Conservation (phyloP, 2,329 filamentous ascomycete species). For the Albophoma yamanashiensis region DNA sequence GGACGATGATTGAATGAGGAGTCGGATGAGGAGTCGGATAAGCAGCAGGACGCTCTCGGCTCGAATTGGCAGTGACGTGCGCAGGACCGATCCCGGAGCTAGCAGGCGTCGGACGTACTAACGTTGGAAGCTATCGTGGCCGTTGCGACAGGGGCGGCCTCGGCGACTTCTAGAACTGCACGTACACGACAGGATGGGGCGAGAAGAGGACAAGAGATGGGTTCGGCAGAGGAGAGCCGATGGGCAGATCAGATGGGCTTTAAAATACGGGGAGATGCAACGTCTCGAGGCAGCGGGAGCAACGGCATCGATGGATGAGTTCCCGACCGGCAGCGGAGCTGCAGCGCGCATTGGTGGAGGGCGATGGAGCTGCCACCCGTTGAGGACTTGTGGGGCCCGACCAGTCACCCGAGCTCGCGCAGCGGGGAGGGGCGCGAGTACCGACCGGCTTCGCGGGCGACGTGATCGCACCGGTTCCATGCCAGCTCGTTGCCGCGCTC, state of each 20-base stretch:
- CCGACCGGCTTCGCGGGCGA: neutral
- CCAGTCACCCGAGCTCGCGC: neutral
- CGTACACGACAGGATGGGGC: neutral
- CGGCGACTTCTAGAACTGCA: neutral
- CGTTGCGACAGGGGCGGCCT: neutral
- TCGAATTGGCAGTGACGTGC: neutral
- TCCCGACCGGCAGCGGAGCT: neutral
- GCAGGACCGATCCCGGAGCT: neutral
- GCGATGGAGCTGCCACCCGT: neutral
- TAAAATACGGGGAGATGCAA: neutral
- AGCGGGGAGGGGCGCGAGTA: neutral
- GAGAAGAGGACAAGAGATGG: neutral
- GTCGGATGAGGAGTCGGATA: neutral
- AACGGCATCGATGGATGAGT: neutral
- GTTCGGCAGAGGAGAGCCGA: neutral
- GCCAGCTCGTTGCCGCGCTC: neutral
- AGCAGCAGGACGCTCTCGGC: neutral
- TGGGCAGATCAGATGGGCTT: neutral
- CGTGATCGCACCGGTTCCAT: neutral
- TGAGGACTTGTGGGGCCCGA: neutral
- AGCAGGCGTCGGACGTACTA: neutral
- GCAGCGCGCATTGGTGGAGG: neutral
- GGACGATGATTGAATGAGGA: neutral
- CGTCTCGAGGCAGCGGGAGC: neutral
- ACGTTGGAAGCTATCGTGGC: neutral